These are phyloP conservation scores for Eutypa lata DNA, from an alignment of 2,329 filamentous ascomycete genomes.

Conservation along the genomic window DNA sequence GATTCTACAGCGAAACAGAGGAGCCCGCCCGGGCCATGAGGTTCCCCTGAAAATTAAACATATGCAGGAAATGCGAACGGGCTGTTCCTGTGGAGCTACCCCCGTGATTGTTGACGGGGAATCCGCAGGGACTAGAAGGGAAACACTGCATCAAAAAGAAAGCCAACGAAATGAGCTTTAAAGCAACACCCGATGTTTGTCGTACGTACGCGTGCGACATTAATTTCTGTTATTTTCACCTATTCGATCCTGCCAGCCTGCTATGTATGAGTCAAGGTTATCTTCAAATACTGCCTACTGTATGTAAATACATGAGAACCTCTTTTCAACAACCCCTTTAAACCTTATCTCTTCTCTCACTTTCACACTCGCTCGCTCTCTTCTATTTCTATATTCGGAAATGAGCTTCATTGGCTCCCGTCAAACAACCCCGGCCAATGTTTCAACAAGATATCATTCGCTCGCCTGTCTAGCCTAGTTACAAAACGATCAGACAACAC, in stretches of 20 bases:
- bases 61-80: not conserved
- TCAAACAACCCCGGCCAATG: constrained; percentile 12
- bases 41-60: not conserved
- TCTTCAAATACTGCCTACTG: no score
- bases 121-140: constrained; percentile 11
- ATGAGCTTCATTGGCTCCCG: constrained; percentile 21
- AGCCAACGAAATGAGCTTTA: constrained; percentile 21
- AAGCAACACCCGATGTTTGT: constrained; percentile 10
- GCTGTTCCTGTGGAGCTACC: constrained; percentile 8
- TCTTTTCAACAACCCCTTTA: no score
- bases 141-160: constrained; percentile 20
- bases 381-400: constrained; percentile 7
- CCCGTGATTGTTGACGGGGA: constrained; percentile 13
- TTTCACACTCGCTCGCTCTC: not conserved
- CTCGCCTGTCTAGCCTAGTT: constrained; percentile 7
- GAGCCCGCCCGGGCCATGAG: no score
- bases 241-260: not conserved
- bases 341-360: no score
- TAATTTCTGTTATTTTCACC: not conserved
- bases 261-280: no score
- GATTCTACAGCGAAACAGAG: no score
- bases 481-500: not conserved
- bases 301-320: no score
- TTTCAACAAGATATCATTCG: constrained; percentile 16
- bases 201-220: not conserved